Base-by-base conservation (phyloP, 306 rosid species). In the Cajanus cajan region DNA sequence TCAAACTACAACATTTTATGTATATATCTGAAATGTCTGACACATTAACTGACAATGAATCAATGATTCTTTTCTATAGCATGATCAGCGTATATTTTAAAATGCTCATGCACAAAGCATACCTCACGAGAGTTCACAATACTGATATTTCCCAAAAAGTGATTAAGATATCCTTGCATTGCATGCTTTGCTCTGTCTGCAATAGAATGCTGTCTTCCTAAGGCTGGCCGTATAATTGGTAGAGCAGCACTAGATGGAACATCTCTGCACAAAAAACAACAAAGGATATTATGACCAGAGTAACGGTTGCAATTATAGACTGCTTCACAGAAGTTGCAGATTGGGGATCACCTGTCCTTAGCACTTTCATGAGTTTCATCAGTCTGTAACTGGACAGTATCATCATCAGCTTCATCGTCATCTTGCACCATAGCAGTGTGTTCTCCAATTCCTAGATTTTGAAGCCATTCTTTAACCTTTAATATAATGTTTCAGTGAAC, bases 381-480 rank as follows among this genome's bases (percentile, higher is more conserved):
- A 11, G 79, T 84, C 68, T 90, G 93, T 44, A 93, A 21, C 48
- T 88, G 77, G 62, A 78, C 86, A 31, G 90, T 44, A 76, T 91
- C 99, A 34, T 96, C 98, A 19, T 93, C 97, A 10, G 80, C 94
- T 78, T 96, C 99, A 19, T 96, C 97, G 19, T 91, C 97, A 54
- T 87, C 98, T 47, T 88, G 99, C 76, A 66, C 91, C 77, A 91
- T 86, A 12, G 89, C 68, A 11, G 85, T 68, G 70, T 91, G 85
- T 64, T 96, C 99, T 83, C 94, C 99, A 57, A 96, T 93, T 96
- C 99, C 99, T 96, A 96, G 99, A 93, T 93, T 96, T 90, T 91
- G 97, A 91, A 96, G 99, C 99, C 99, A 96, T 90, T 96, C 99
- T 96, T 93, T 96, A 91, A 96, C 99, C 99, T 96, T 83, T 86